phyloP scores from a whole-genome alignment of 768 basidiomycete species.

The Russula earlei region DNA sequence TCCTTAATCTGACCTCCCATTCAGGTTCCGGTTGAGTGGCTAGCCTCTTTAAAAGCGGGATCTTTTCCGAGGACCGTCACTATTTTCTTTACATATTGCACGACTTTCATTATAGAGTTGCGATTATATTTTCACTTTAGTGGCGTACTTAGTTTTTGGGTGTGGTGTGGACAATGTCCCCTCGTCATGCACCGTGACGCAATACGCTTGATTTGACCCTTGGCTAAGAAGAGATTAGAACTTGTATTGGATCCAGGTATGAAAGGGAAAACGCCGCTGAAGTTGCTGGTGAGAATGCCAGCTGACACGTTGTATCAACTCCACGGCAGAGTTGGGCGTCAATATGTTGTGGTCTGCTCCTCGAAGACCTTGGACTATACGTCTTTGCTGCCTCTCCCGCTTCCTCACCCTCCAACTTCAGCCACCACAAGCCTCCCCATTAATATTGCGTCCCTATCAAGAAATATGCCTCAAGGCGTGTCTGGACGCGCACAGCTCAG shows the following conservation, averaged over 20 bases:
- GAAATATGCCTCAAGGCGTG: conserved; percentile 72
- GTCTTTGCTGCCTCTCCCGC: not conserved
- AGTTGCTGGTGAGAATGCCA: too few species aligned
- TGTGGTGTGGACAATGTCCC: conserved; percentile 20
- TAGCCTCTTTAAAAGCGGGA: conserved; percentile 16
- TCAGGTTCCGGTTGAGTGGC: conserved; percentile 36
- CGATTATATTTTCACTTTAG: conserved; percentile 26
- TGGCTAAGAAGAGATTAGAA: too few species aligned
- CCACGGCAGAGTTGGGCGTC: not conserved
- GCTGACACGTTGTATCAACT: not conserved
- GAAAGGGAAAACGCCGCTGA: too few species aligned
- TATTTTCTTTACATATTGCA: conserved; percentile 26
- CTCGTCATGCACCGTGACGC: not conserved
- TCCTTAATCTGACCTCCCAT: not conserved
- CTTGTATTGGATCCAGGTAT: too few species aligned
- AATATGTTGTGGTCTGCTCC: conserved; percentile 1
- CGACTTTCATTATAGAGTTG: conserved; percentile 28
- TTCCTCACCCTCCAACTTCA: not conserved
- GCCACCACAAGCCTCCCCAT: conserved; percentile 5
- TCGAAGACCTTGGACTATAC: not conserved
- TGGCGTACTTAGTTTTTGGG: conserved; percentile 18
- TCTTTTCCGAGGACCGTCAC: conserved; percentile 19
- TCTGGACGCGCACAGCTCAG: conserved; percentile 53
- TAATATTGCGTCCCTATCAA: conserved; percentile 79
- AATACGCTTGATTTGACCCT: conserved; percentile 12